Conservation (phyloP, 2,329 filamentous ascomycete species). For the Aspergillus quadrilineatus region DNA sequence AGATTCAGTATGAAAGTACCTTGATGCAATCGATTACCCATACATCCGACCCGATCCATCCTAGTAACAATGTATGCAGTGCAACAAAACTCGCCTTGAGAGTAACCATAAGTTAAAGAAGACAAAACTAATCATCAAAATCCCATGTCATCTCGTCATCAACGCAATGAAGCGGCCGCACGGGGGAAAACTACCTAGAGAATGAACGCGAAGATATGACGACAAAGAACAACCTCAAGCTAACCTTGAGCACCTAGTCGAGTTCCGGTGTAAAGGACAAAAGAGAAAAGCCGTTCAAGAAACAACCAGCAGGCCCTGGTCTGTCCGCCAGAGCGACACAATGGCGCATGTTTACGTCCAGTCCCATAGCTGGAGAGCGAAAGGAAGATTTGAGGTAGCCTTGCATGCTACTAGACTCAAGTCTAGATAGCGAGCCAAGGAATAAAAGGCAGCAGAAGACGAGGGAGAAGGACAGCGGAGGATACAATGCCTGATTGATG, state of each 20-base stretch:
- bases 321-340: conserved; percentile 26
- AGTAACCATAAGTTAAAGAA: neutral
- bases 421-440: conserved; percentile 8
- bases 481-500: conserved; percentile 15
- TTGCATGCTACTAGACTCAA: neutral
- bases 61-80: neutral
- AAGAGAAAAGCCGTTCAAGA: neutral
- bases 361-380: conserved; percentile 17
- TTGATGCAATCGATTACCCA: too few relatives aligned
- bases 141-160: conserved; percentile 32
- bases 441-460: conserved; percentile 9
- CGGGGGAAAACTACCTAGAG: neutral
- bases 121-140: conserved; percentile 6
- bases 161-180: conserved; percentile 15
- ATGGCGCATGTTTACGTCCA: conserved; percentile 24
- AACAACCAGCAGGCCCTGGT: conserved; percentile 15
- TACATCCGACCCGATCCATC: too few relatives aligned
- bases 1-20: too few relatives aligned
- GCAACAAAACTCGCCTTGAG: conserved; percentile 1
- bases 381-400: neutral
- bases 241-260: conserved; percentile 2
- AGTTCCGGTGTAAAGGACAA: neutral
- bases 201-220: neutral
- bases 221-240: conserved; percentile 1
- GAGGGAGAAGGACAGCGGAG: conserved; percentile 9